phyloP scores from a whole-genome alignment of 306 rosid species.

The Dryas drummondii region DNA sequence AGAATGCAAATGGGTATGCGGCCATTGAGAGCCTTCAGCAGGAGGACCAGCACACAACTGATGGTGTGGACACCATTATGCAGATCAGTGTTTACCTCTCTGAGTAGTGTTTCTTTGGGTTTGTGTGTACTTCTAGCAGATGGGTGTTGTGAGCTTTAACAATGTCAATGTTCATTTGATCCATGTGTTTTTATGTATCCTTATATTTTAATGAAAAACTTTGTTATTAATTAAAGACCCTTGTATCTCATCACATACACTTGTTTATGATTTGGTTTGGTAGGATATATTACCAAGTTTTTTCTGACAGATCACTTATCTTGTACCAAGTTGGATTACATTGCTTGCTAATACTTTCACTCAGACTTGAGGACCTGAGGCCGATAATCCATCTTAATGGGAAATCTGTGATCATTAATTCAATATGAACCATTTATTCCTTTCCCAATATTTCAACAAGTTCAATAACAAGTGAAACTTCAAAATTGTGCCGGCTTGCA shows the following conservation, averaged over 20 bases:
- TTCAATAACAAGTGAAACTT: too few species aligned
- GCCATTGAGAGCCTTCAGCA: slow-evolving; percentile 57
- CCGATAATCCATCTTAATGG: too few species aligned
- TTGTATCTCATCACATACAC: neutral
- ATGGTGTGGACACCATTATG: slow-evolving; percentile 70
- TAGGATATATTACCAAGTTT: too few species aligned
- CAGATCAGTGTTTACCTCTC: slow-evolving; percentile 61
- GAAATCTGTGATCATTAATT: too few species aligned
- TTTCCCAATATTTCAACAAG: too few species aligned
- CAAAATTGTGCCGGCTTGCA: too few species aligned
- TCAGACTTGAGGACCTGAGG: too few species aligned
- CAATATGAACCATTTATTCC: too few species aligned
- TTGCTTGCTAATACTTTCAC: too few species aligned
- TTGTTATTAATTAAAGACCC: neutral
- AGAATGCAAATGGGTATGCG: slow-evolving; percentile 71
- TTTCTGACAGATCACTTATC: too few species aligned
- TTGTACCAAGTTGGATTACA: too few species aligned
- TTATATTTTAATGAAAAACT: slow-evolving; percentile 5
- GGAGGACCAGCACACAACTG: slow-evolving; percentile 68
- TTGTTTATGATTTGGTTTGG: too few species aligned
- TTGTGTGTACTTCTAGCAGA: neutral
- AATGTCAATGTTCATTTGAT: slow-evolving; percentile 1
- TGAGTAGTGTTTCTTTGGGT: neutral
- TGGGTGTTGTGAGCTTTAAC: neutral
- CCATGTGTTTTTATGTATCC: neutral